Base-by-base conservation (phyloP, 2,329 filamentous ascomycete genomes). In the Trichoderma simmonsii region DNA sequence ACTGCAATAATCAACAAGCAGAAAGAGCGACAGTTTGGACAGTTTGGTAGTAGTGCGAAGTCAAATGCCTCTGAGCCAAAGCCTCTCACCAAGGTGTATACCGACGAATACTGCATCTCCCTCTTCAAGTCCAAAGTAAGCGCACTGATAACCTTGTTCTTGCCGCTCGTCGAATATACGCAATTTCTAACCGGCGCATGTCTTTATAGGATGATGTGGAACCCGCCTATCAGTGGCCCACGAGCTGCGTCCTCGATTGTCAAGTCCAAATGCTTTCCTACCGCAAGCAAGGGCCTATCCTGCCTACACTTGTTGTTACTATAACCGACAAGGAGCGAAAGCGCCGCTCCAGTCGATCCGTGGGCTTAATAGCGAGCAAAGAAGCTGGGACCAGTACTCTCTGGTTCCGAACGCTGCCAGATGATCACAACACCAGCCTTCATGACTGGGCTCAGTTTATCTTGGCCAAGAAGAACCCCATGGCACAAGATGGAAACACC, bases 301-400 rank as follows among this genome's bases (percentile, higher is more conserved):
- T 89, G 8, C 88, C 88, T 2, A 91, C 90, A 6, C 83, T 92
- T 14, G 82, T 90, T 60, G 77, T 91, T 48, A 87, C 83, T 74
- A 81, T 91, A 62, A 83, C 85, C 48, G 89, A 91, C 74, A 90
- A 89, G 78, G 82, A 89, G 74, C 86, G 88, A 70, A 91, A 91
- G 76, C 86, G 90, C 64, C 85, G 90, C 73, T 91, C 90, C 61
- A 91, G 89, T 75, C 85, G 89, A 73, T 88, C 90, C 4, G 86
- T 87, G 4, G 87, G 87, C 3, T 81, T 91, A 26, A 86, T 85
- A 21, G 79, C 85, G 11, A 85, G 81, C 71, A 89, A 86, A 77
- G 86, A 89, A 18, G 80, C 84, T 1, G 79, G 81, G 9, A 81
- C 84, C 3, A 84, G 82, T 9, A 85, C 84, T 0, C 79, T 92